Conservation (phyloP, 352 stramenopile genomes). For the Phytophthora ohioensis region DNA sequence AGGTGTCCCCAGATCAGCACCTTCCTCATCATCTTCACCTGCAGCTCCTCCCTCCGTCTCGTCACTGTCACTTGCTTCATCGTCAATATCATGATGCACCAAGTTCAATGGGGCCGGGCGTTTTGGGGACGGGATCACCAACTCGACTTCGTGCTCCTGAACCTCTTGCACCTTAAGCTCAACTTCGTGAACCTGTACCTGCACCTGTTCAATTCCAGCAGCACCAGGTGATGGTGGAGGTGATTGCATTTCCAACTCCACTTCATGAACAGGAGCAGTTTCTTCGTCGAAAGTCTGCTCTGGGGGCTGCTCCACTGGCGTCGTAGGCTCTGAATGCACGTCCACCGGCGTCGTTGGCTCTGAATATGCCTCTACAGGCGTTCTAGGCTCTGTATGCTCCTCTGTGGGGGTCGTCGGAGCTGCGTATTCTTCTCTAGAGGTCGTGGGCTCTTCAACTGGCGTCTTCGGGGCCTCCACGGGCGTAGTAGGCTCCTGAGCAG, state of each 20-base stretch:
- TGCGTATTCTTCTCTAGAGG: slow-evolving; percentile 2
- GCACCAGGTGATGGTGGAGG: neutral
- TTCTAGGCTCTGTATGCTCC: slow-evolving; percentile 8
- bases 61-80: slow-evolving; percentile 46
- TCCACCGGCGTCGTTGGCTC: slow-evolving; percentile 10
- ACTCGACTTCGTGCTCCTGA: slow-evolving; percentile 29
- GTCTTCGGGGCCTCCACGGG: slow-evolving; percentile 15
- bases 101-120: slow-evolving; percentile 34
- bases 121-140: slow-evolving; percentile 39
- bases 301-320: slow-evolving; percentile 22
- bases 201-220: slow-evolving; percentile 6
- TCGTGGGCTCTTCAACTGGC: slow-evolving; percentile 8
- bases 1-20: slow-evolving; percentile 66
- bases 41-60: slow-evolving; percentile 26
- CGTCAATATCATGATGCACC: slow-evolving; percentile 45
- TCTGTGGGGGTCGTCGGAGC: slow-evolving; percentile 10
- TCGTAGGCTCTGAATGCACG: slow-evolving; percentile 12
- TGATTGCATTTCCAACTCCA: slow-evolving; percentile 9
- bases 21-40: slow-evolving; percentile 41
- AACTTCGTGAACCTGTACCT: slow-evolving; percentile 16
- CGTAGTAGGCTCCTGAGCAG: neutral
- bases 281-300: slow-evolving; percentile 30
- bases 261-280: neutral
- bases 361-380: slow-evolving; percentile 10
- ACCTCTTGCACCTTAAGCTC: slow-evolving; percentile 20